Base-by-base conservation (phyloP, 1,139 yeast genomes). In the Geotrichum klebahnii region DNA sequence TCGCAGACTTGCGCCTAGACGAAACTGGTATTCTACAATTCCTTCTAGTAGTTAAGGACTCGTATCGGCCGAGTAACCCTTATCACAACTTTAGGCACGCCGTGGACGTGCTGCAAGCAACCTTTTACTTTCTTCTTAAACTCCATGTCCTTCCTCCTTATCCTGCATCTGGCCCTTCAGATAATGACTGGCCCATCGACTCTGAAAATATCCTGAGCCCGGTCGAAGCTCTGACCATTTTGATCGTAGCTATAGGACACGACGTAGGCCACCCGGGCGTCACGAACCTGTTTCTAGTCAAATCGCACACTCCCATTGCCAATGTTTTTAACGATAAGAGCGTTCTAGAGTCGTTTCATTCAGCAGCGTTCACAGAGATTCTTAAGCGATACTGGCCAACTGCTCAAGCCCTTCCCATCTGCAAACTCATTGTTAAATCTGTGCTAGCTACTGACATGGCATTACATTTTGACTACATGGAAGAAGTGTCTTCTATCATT, bases 191-290 rank as follows among this genome's bases (percentile, higher is more conserved):
- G n/a, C n/a, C n/a, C n/a, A n/a, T n/a, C 14, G 9, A 24, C 44
- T 33, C 29, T n/a, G n/a, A n/a, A 24, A 34, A n/a, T 26, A 24
- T 50, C 9, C 42, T 52, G 14, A 33, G 31, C 46, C 74, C 80
- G 0, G 57, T 74, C 23, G 83, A 81, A 61, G 72, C 78, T 1
- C 67, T 82, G 42, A 79, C 82, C 0, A 69, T 88, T 24, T 73
- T 87, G 39, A 74, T 89, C 23, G 87, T 96, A 1, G 95, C 96
- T 0, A 71, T 90, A 45, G 97, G 98, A 44, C 98, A 92, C 67
- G 98, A 92, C 67, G 82, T 87, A 29, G 96, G 96, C 19, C 98
- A 92, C 66, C 97, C 98, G 0, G 98, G 97, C 1, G 82, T 89
- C 17, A 88, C 95, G 10, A 88, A 89, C 67, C 80, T 81, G 40